Base-by-base conservation (phyloP, 495 filamentous ascomycete species). In the Cercophora scortea region DNA sequence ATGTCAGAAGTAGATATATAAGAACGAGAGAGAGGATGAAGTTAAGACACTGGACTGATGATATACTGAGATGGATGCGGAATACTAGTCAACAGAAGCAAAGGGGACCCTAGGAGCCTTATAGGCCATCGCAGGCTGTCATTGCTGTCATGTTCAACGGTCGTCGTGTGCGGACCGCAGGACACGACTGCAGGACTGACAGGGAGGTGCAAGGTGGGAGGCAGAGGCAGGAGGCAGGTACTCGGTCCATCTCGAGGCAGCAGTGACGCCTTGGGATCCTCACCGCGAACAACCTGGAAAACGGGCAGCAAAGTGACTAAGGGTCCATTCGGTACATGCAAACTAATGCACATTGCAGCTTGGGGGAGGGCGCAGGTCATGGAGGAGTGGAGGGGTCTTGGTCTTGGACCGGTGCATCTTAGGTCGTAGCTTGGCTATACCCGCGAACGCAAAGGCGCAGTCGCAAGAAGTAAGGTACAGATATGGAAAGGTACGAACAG, bases 31-130 rank as follows among this genome's bases (percentile, higher is more conserved):
- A 25, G 25, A 25, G 25, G 25, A 25, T 25, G n/a, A 25, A 25
- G 25, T 25, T 64, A 67, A 67, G 61, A 61, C 61, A 67, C 58
- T 52, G 58, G 53, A 60, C 61, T 51, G 58, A 51, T 53, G 16
- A 53, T 8, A 13, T 53, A 55, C 35, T 44, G 52, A 56, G 55
- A 51, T 55, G 52, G 56, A 55, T 56, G 55, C 51, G 57, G 59
- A 62, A 59, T 64, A 64, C 61, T 50, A 51, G 42, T 46, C 52
- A 56, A 50, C 54, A 42, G 42, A 44, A 43, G 13, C 36, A 38
- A 54, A 54, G 55, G 61, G 51, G 42, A 54, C 59, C 60, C 44
- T 54, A 55, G 60, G 43, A 56, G 59, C 64, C 60, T 67, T 62
- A 67, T 67, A 67, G 64, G 57, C 50, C 59, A 50, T 51, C 47